Percentiles rank a stretch among this genome's conserved stretches.
Evolutionary conservation across 495 filamentous ascomycete species (phyloP).

Genomic region (Penicillium cosmopolitanum): DNA sequence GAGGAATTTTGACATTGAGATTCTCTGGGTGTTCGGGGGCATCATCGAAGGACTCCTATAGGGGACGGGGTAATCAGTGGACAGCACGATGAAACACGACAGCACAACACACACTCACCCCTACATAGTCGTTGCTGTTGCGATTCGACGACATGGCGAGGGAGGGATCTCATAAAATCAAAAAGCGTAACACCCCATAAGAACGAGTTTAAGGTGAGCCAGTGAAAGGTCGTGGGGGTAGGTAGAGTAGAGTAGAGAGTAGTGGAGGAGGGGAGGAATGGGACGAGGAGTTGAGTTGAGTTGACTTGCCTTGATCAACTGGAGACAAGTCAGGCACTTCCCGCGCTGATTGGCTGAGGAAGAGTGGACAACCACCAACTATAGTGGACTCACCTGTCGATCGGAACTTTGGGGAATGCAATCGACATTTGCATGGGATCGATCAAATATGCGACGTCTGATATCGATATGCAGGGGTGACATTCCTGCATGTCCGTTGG

Average conservation of each 20-base stretch:
- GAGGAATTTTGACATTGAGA: slow-evolving; percentile 40
- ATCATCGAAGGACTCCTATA: slow-evolving; percentile 78
- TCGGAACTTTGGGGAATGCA: slow-evolving; percentile 20
- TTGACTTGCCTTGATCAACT: slow-evolving; percentile 21
- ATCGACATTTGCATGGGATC: neutral
- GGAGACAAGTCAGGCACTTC: slow-evolving; percentile 26
- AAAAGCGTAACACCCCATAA: slow-evolving; percentile 26
- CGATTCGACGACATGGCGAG: slow-evolving; percentile 41
- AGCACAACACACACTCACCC: slow-evolving; percentile 40
- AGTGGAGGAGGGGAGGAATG: slow-evolving; percentile 13
- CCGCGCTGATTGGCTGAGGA: slow-evolving; percentile 25
- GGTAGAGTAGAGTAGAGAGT: slow-evolving; percentile 10
- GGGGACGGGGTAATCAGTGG: slow-evolving; percentile 7
- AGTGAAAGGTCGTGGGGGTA: neutral
- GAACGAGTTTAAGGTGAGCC: slow-evolving; percentile 7
- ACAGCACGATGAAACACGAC: slow-evolving; percentile 8
- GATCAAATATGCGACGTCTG: slow-evolving; percentile 1
- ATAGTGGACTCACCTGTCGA: slow-evolving; percentile 20
- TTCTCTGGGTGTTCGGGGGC: slow-evolving; percentile 59
- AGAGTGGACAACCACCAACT: neutral
- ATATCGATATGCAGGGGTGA: slow-evolving; percentile 1
- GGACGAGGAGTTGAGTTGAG: slow-evolving; percentile 13
- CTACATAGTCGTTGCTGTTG: slow-evolving; percentile 54
- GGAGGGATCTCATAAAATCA: slow-evolving; percentile 26
- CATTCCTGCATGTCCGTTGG: slow-evolving; percentile 1